Conservation (phyloP, 2,329 filamentous ascomycete genomes). For the Aureobasidium namibiae region DNA sequence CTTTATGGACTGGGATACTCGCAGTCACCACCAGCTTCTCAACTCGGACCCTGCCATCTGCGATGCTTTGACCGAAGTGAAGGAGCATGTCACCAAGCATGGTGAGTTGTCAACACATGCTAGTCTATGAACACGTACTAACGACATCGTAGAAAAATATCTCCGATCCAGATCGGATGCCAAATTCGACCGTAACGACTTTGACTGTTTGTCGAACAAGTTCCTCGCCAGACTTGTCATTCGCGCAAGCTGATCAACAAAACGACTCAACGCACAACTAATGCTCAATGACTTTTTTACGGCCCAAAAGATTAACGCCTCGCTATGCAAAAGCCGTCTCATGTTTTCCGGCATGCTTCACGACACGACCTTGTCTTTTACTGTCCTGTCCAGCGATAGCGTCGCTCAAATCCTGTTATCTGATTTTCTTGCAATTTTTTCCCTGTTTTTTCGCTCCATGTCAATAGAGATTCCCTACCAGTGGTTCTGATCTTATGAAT, state of each 20-base stretch:
- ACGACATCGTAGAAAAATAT: constrained; percentile 61
- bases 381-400: constrained; percentile 3
- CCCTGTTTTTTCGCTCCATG: constrained; percentile 1
- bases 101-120: constrained; percentile 51
- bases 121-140: constrained; percentile 2
- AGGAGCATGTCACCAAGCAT: constrained; percentile 85
- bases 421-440: background rate
- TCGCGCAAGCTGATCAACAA: constrained; percentile 61
- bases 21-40: constrained; percentile 81
- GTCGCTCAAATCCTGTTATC: background rate
- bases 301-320: constrained; percentile 1
- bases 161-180: constrained; percentile 69
- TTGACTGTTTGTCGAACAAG: constrained; percentile 93
- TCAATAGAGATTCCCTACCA: constrained; percentile 8
- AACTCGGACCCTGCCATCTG: constrained; percentile 89
- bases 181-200: constrained; percentile 85
- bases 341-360: constrained; percentile 8
- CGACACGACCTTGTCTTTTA: constrained; percentile 10
- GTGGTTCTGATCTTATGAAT: constrained; percentile 2
- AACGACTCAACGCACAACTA: background rate
- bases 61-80: constrained; percentile 92
- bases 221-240: constrained; percentile 95
- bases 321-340: background rate
- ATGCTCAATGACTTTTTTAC: constrained; percentile 14
- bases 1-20: constrained; percentile 89